Evolutionary conservation across 352 stramenopile species (phyloP).

Genomic region (Phytophthora tubulina): DNA sequence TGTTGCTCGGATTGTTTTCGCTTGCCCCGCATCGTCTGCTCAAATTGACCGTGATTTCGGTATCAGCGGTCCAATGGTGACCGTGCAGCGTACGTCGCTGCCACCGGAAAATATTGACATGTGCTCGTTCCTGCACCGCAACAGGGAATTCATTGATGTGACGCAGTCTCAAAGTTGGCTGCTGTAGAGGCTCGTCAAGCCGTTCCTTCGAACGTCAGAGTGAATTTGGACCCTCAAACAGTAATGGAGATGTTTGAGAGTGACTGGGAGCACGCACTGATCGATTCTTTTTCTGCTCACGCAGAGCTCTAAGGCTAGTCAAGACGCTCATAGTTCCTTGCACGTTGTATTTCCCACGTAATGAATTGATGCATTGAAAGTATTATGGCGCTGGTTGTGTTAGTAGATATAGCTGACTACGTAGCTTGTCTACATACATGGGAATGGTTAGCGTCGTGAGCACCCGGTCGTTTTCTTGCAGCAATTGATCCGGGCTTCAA

Average conservation of each 20-base stretch:
- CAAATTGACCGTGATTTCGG: constrained; percentile 16
- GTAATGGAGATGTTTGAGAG: constrained; percentile 20
- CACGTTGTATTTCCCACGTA: neutral
- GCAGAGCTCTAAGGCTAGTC: neutral
- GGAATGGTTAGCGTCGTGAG: neutral
- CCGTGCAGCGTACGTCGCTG: constrained; percentile 6
- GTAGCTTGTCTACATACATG: too few relatives aligned
- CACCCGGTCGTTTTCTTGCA: neutral
- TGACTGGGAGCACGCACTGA: constrained; percentile 12
- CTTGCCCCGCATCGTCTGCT: constrained; percentile 1
- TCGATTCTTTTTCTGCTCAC: constrained; percentile 17
- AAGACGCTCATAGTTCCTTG: neutral
- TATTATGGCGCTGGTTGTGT: neutral
- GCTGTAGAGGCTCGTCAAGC: neutral
- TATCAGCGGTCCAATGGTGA: constrained; percentile 14
- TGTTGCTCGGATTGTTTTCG: constrained; percentile 11
- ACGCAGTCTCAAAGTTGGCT: constrained; percentile 7
- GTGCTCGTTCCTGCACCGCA: constrained; percentile 8
- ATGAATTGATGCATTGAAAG: neutral
- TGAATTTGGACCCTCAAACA: constrained; percentile 12
- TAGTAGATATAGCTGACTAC: neutral
- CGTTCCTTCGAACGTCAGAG: constrained; percentile 8
- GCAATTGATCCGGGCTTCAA: neutral
- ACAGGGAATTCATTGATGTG: constrained; percentile 7
- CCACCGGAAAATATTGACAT: constrained; percentile 18